Base-by-base conservation (phyloP, 1,284 basidiomycete species). In the Heterobasidion annosum region DNA sequence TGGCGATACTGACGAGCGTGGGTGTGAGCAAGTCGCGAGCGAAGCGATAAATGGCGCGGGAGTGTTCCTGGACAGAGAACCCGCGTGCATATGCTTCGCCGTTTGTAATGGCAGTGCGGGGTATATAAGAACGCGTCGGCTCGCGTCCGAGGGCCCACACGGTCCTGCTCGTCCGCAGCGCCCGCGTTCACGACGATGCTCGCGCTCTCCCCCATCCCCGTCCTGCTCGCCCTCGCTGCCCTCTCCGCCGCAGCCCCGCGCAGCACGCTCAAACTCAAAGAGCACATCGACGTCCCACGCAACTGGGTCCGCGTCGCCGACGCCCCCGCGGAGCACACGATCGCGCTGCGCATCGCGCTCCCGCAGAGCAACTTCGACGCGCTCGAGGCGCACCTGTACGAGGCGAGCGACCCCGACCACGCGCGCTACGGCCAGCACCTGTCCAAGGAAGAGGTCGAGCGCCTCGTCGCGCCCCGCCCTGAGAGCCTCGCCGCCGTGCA, bases 341-440 rank as follows among this genome's bases (percentile, higher is more conserved):
- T 86, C 57, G 70, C 71, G 48, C 76, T 85, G 52, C 78, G 80
- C 51, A 82, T 88, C 58, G 83, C 75, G 15, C 76, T 91, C 35
- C 76, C 77, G 2, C 86, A 88, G 63, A 73, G 77, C 19, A 76
- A 83, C 60, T 83, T 89, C 61, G 60, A 67, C 37, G 63, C 68
- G 44, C 67, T 89, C 56, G 81, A 89, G 63, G 62, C 75, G 51
- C 78, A 82, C 55, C 70, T 90, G 8, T 80, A 75, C 63, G 81
- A 86, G 67, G 73, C 88, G 51, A 86, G 84, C 67, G 75, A 82
- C 62, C 60, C 57, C 4, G 49, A 32, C 7, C 33, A 32, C 7
- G 50, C 13, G 3, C 18, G 81, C 33, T 90, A 89, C 62, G 87
- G 86, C 0, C 69, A 76, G 34, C 78, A 88, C 66, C 65, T 88